phyloP scores from a whole-genome alignment of 2,329 filamentous ascomycete species.

The Talaromyces marneffei region DNA sequence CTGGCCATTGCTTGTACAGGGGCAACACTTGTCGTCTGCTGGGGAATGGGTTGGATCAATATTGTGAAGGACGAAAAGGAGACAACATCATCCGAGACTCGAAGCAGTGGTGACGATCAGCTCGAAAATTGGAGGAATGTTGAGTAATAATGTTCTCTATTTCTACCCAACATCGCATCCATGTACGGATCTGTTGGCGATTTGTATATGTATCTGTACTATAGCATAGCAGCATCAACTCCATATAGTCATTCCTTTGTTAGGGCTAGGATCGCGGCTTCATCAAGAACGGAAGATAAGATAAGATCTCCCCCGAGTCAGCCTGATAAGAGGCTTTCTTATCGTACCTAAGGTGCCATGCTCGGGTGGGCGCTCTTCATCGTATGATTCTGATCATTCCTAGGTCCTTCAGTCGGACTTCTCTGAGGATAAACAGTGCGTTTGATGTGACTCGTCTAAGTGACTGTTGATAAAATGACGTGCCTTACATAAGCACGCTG shows the following conservation, averaged over 20 bases:
- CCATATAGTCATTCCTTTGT: not conserved
- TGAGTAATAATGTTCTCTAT: not conserved
- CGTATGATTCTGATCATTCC: not conserved
- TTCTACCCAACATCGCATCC: not conserved
- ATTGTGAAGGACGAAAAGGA: not conserved
- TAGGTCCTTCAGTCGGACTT: too few relatives aligned
- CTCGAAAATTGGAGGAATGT: not conserved
- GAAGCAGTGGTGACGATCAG: not conserved
- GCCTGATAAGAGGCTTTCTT: not conserved
- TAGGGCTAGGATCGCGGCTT: not conserved
- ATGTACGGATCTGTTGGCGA: not conserved
- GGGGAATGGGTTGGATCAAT: not conserved
- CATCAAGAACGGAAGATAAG: not conserved
- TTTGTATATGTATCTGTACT: not conserved
- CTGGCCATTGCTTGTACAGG: conserved; percentile 19
- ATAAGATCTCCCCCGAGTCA: not conserved
- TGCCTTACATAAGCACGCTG: not conserved
- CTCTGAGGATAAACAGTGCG: too few relatives aligned
- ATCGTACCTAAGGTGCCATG: not conserved
- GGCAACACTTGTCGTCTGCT: conserved; percentile 17
- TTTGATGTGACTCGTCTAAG: not conserved
- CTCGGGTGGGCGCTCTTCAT: not conserved
- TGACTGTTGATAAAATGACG: not conserved
- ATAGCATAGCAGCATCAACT: not conserved
- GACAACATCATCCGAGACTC: not conserved